Evolutionary conservation across 257 asterid genomes (phyloP).

Genomic region (Cynanchum wilfordii): DNA sequence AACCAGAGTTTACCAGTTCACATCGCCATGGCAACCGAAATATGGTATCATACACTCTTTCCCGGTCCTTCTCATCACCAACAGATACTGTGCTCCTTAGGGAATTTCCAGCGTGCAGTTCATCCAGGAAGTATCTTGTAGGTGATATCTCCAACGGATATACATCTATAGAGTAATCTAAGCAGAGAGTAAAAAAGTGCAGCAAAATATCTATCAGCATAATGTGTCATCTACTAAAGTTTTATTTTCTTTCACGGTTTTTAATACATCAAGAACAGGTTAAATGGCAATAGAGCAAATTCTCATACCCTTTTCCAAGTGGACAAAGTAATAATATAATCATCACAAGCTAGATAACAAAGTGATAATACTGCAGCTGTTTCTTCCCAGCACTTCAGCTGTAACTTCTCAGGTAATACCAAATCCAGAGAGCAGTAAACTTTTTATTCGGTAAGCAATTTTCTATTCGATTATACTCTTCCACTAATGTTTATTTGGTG

Average conservation of each 20-base stretch:
- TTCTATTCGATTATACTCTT: neutral
- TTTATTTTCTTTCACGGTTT: neutral
- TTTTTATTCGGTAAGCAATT: neutral
- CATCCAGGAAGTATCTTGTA: constrained; percentile 79
- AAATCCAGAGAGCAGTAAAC: neutral
- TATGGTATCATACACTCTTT: constrained; percentile 93
- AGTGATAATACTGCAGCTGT: neutral
- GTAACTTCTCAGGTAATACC: neutral
- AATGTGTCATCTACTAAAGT: neutral
- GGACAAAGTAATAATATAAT: neutral
- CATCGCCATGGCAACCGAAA: constrained; percentile 97
- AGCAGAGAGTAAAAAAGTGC: constrained; percentile 21
- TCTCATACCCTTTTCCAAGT: neutral
- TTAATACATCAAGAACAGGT: neutral
- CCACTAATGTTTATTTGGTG: neutral
- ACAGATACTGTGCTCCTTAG: constrained; percentile 71
- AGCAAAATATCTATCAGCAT: neutral
- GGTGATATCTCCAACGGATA: constrained; percentile 72
- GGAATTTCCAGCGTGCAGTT: constrained; percentile 83
- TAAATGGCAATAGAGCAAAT: neutral
- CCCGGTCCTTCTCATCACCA: constrained; percentile 84
- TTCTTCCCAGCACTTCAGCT: neutral
- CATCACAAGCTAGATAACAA: neutral
- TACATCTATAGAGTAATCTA: constrained; percentile 35
- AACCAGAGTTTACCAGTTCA: constrained; percentile 62